phyloP scores from a whole-genome alignment of 2,329 filamentous ascomycete genomes.

The Paracorniculantispora psalliotae region DNA sequence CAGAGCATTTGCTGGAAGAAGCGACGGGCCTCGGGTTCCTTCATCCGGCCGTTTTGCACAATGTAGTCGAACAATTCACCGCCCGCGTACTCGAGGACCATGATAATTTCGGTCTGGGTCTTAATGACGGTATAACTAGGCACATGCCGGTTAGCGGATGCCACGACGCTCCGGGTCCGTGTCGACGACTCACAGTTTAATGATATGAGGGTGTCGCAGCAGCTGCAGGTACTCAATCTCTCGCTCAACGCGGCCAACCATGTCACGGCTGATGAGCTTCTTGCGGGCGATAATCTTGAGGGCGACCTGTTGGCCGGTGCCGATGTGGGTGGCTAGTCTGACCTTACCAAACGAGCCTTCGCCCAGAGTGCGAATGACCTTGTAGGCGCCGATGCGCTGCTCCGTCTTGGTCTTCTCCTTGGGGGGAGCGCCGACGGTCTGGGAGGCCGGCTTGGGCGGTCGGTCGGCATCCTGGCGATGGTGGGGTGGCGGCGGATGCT shows the following conservation, averaged over 20 bases:
- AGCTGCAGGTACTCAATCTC: conserved; percentile 98
- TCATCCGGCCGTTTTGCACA: conserved; percentile 86
- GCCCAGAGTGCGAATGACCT: conserved; percentile 81
- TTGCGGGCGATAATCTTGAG: conserved; percentile 96
- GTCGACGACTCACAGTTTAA: conserved; percentile 69
- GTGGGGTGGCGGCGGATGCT: conserved; percentile 20
- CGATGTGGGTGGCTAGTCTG: conserved; percentile 88
- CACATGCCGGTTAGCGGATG: neutral
- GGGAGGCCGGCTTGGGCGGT: conserved; percentile 22
- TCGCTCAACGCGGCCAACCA: conserved; percentile 94
- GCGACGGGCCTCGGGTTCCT: conserved; percentile 85
- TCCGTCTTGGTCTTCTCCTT: conserved; percentile 56
- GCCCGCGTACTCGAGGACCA: conserved; percentile 97
- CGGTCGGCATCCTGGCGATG: conserved; percentile 20
- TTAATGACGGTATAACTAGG: conserved; percentile 91
- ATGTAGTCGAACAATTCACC: conserved; percentile 98
- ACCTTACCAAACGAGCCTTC: conserved; percentile 99
- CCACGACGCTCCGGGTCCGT: neutral
- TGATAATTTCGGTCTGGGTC: conserved; percentile 89
- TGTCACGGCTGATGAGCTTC: conserved; percentile 93
- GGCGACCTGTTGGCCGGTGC: conserved; percentile 91
- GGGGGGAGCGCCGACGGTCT: conserved; percentile 25
- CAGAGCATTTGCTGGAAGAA: conserved; percentile 99
- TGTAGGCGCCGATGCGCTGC: conserved; percentile 88
- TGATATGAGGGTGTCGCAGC: conserved; percentile 94